Percentiles rank a stretch among this genome's conserved stretches.
phyloP scores from a whole-genome alignment of 495 filamentous ascomycete genomes.

The Penicillium simplicissimum region DNA sequence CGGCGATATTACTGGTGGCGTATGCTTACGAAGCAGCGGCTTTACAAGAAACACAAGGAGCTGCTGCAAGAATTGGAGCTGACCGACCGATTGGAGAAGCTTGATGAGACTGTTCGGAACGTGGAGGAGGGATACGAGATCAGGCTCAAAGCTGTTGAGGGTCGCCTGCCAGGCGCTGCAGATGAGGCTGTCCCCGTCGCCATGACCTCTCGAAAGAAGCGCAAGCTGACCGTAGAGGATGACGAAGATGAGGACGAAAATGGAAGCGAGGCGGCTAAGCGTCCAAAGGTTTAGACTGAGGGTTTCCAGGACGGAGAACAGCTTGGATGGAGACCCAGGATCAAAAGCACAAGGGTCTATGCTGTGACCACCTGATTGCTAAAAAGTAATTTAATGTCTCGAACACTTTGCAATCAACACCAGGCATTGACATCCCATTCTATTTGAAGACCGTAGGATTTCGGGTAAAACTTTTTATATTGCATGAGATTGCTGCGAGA shows the following conservation, averaged over 20 bases:
- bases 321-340: not conserved
- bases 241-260: conserved; percentile 52
- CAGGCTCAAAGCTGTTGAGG: conserved; percentile 56
- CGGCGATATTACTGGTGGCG: conserved; percentile 77
- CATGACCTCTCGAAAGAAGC: conserved; percentile 41
- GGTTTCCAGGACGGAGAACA: not conserved
- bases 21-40: conserved; percentile 75
- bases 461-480: not conserved
- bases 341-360: not conserved
- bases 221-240: conserved; percentile 49
- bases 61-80: conserved; percentile 75
- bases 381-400: not conserved
- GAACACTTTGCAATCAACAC: not conserved
- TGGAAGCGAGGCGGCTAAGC: conserved; percentile 33
- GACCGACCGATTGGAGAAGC: conserved; percentile 73
- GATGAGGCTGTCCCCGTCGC: conserved; percentile 25
- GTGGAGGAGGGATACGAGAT: conserved; percentile 83
- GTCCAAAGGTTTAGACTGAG: conserved; percentile 36
- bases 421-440: not conserved
- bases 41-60: conserved; percentile 78
- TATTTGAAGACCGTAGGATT: not conserved
- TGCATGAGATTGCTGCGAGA: not conserved
- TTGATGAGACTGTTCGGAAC: conserved; percentile 72
- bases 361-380: not conserved
- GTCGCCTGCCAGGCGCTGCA: conserved; percentile 32